phyloP scores from a whole-genome alignment of 2,329 filamentous ascomycete genomes.

The Simplicillium sp. region DNA sequence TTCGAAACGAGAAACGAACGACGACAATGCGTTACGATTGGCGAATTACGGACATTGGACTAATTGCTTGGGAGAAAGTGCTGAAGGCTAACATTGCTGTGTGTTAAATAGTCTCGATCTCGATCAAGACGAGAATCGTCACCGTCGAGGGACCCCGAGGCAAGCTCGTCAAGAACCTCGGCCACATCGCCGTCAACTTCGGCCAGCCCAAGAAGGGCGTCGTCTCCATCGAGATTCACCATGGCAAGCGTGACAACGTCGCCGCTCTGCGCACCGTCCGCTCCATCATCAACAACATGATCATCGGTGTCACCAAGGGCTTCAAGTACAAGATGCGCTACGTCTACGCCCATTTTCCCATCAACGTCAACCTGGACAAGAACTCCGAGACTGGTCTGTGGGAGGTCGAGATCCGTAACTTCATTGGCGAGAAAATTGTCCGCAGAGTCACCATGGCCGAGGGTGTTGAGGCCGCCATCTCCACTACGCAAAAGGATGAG shows the following conservation, averaged over 20 bases:
- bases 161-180: slow-evolving; percentile 95
- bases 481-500: slow-evolving; percentile 95
- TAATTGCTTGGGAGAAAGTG: too few species aligned
- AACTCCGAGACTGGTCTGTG: slow-evolving; percentile 78
- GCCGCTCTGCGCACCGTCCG: slow-evolving; percentile 97
- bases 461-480: slow-evolving; percentile 85
- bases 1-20: neutral
- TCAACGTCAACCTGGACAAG: slow-evolving; percentile 99
- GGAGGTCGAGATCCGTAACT: slow-evolving; percentile 99
- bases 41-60: too few species aligned
- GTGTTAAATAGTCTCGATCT: slow-evolving; percentile 76
- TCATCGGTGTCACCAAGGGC: slow-evolving; percentile 96
- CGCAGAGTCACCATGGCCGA: slow-evolving; percentile 81
- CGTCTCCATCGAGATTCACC: slow-evolving; percentile 97
- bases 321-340: slow-evolving; percentile 99
- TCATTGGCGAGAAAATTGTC: slow-evolving; percentile 99
- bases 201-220: slow-evolving; percentile 72
- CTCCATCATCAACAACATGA: slow-evolving; percentile 97
- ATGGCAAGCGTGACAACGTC: slow-evolving; percentile 95
- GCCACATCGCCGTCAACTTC: slow-evolving; percentile 95
- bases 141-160: slow-evolving; percentile 96
- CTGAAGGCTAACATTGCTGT: slow-evolving; percentile 17
- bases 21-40: neutral
- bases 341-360: slow-evolving; percentile 99
- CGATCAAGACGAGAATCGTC: slow-evolving; percentile 93